Percentiles rank a stretch among this genome's conserved stretches.
Conservation (phyloP, 2,329 filamentous ascomycete species). For the Pseudocercospora pini-densiflorae region DNA sequence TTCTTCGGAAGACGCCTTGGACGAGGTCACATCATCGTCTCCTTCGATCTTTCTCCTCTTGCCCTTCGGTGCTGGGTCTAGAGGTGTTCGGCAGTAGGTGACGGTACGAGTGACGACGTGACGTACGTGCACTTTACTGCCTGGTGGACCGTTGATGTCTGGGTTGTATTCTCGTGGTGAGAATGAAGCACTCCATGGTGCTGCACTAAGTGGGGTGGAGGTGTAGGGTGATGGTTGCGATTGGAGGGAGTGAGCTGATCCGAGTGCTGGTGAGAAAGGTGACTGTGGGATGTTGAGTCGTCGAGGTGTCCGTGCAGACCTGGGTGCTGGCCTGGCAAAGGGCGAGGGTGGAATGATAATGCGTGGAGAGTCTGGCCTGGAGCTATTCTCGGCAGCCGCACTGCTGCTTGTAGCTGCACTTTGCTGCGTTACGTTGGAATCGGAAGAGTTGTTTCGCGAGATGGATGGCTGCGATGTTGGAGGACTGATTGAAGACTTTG, state of each 20-base stretch:
- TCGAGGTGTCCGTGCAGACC: slow-evolving; percentile 62
- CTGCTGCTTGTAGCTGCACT: slow-evolving; percentile 28
- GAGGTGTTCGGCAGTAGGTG: slow-evolving; percentile 74
- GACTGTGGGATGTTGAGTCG: slow-evolving; percentile 79
- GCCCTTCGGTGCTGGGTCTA: slow-evolving; percentile 88
- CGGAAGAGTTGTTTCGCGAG: slow-evolving; percentile 43
- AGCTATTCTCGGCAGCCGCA: slow-evolving; percentile 18
- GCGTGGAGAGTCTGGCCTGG: slow-evolving; percentile 43
- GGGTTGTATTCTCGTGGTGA: slow-evolving; percentile 70
- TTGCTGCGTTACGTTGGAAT: slow-evolving; percentile 26
- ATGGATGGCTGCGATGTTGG: slow-evolving; percentile 39
- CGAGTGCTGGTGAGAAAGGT: slow-evolving; percentile 63
- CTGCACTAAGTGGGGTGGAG: slow-evolving; percentile 40
- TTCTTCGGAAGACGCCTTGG: slow-evolving; percentile 20
- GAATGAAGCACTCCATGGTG: slow-evolving; percentile 46
- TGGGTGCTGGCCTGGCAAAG: slow-evolving; percentile 59
- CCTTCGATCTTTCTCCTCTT: slow-evolving; percentile 79
- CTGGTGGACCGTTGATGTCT: slow-evolving; percentile 35
- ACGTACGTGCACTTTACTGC: slow-evolving; percentile 67
- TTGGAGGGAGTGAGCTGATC: slow-evolving; percentile 43
- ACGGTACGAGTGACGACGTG: slow-evolving; percentile 95
- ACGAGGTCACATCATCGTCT: slow-evolving; percentile 24
- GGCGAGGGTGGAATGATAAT: slow-evolving; percentile 50
- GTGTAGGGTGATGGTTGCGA: slow-evolving; percentile 73
- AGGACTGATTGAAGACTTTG: slow-evolving; percentile 39